These are phyloP conservation scores for Rhodotorula mucilaginosa DNA, from an alignment of 1,284 basidiomycete species.

Conservation along the genomic window DNA sequence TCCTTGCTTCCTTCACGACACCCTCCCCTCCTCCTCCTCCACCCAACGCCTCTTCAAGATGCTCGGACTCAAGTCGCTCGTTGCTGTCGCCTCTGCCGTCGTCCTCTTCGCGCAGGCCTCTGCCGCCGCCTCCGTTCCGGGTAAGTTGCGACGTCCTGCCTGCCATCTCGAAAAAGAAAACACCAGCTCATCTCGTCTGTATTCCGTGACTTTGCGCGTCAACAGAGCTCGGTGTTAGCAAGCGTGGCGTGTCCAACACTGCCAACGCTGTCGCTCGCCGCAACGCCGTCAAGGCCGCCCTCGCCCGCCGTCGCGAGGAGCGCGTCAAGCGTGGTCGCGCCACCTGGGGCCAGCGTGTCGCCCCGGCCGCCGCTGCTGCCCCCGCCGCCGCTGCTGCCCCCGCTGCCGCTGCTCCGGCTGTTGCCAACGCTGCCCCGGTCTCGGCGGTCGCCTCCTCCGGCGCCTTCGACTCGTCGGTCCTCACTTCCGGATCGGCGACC, in stretches of 20 bases:
- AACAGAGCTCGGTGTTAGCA: not conserved
- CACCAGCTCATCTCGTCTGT: not conserved
- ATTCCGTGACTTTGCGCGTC: too few relatives aligned
- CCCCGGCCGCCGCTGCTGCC: not conserved
- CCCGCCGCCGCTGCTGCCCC: too few relatives aligned
- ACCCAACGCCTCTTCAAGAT: not conserved
- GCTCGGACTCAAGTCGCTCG: not conserved
- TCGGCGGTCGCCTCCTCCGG: not conserved
- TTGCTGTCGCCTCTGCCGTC: not conserved
- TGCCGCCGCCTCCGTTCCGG: not conserved
- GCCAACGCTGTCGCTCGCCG: not conserved
- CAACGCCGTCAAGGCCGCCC: constrained; percentile 2
- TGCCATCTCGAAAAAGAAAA: too few relatives aligned
- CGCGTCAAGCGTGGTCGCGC: not conserved
- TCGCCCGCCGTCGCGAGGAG: constrained; percentile 1
- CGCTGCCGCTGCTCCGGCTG: not conserved
- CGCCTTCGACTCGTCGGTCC: not conserved
- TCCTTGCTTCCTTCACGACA: not conserved
- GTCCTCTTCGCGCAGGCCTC: not conserved
- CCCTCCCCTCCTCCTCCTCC: not conserved
- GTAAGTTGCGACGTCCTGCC: too few relatives aligned
- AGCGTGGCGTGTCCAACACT: not conserved
- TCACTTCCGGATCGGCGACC: not conserved
- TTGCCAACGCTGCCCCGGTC: not conserved
- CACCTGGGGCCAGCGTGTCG: not conserved